Conservation (phyloP, 768 basidiomycete genomes). For the Daedaleopsis sinensis region DNA sequence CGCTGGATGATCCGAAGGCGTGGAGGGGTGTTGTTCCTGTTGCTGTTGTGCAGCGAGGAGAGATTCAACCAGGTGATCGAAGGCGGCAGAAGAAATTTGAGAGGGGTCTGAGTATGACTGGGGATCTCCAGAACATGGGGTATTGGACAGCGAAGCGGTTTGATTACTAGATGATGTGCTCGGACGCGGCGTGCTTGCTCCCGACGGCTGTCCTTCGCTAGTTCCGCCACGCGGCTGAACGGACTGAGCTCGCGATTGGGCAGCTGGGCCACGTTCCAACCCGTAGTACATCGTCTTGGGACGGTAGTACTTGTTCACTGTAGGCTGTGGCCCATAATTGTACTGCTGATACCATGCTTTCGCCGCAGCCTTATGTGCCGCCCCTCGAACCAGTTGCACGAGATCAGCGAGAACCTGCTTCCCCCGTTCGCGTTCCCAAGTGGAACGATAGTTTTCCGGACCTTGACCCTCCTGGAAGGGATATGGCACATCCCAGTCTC, state of each 20-base stretch:
- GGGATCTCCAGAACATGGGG: neutral
- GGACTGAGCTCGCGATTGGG: neutral
- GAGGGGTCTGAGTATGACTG: neutral
- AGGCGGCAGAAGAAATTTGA: conserved; percentile 20
- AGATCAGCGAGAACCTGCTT: conserved; percentile 66
- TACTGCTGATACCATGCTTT: conserved; percentile 42
- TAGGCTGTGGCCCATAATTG: conserved; percentile 25
- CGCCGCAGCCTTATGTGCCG: conserved; percentile 62
- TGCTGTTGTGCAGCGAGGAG: conserved; percentile 36
- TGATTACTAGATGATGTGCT: neutral
- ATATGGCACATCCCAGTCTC: conserved; percentile 83
- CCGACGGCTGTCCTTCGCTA: neutral
- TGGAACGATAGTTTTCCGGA: conserved; percentile 61
- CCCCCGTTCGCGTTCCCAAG: conserved; percentile 67
- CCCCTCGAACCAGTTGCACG: conserved; percentile 59
- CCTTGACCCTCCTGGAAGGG: conserved; percentile 76
- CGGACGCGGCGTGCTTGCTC: neutral
- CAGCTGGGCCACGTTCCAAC: conserved; percentile 14
- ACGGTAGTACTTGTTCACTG: conserved; percentile 34
- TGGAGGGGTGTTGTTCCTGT: conserved; percentile 3
- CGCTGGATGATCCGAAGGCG: neutral
- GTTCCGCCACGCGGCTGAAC: neutral
- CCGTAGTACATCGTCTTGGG: conserved; percentile 39
- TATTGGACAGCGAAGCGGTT: neutral
- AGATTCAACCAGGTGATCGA: conserved; percentile 45